Conservation (phyloP, 2,329 filamentous ascomycete genomes). For the Trichoderma sp. region DNA sequence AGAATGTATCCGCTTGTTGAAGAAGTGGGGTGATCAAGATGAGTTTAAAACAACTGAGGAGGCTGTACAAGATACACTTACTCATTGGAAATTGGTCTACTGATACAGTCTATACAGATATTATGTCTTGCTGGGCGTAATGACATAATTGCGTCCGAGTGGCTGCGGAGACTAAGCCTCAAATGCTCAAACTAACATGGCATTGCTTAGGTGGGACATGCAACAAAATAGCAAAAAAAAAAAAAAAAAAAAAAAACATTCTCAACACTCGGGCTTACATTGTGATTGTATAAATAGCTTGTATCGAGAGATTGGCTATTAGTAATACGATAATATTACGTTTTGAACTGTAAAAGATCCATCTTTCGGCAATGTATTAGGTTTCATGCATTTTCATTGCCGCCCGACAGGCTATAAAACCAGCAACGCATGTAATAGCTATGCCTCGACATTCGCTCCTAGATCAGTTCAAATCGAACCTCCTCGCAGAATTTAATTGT, state of each 20-base stretch:
- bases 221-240: too few relatives aligned
- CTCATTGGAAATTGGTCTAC: too few relatives aligned
- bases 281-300: not conserved
- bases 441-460: not conserved
- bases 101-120: too few relatives aligned
- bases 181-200: too few relatives aligned
- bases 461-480: not conserved
- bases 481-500: too few relatives aligned
- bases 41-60: not conserved
- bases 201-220: too few relatives aligned
- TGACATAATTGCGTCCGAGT: not conserved
- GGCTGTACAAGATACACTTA: not conserved
- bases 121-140: too few relatives aligned
- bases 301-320: not conserved
- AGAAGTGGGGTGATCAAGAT: not conserved
- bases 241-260: too few relatives aligned
- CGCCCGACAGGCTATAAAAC: not conserved
- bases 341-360: not conserved
- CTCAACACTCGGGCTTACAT: too few relatives aligned
- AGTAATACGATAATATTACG: not conserved
- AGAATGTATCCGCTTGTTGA: not conserved
- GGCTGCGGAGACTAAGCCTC: not conserved
- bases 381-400: too few relatives aligned
- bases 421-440: not conserved
- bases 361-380: not conserved